phyloP scores from a whole-genome alignment of 768 basidiomycete species.

The Leccinum pellstonianum region DNA sequence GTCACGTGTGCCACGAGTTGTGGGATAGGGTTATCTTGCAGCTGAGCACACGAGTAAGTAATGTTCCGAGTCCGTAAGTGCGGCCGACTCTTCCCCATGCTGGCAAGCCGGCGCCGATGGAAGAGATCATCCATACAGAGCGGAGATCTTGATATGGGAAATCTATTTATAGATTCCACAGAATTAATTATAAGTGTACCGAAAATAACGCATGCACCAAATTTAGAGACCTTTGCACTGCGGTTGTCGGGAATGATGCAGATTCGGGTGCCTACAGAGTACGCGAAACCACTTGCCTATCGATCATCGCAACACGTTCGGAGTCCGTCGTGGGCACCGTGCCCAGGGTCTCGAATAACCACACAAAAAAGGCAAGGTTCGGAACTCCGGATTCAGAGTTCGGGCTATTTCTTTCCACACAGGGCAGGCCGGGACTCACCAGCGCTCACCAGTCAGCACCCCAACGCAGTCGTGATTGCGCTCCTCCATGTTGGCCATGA shows the following conservation, averaged over 20 bases:
- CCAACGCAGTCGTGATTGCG: too few relatives aligned
- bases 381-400: neutral
- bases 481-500: too few relatives aligned
- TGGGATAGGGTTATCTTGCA: neutral
- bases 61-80: neutral
- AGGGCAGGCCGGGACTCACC: neutral
- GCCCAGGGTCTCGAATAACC: neutral
- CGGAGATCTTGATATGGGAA: neutral
- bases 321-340: too few relatives aligned
- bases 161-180: neutral
- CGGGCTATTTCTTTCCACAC: neutral
- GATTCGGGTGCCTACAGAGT: neutral
- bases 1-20: neutral
- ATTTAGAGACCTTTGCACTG: neutral
- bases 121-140: too few relatives aligned
- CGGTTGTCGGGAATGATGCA: neutral
- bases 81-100: too few relatives aligned
- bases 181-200: too few relatives aligned
- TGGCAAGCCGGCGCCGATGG: too few relatives aligned
- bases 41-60: neutral
- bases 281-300: too few relatives aligned
- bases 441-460: neutral
- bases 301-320: too few relatives aligned
- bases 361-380: neutral
- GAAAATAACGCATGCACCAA: neutral